A percentile compares a stretch with the other conserved stretches of the same genome.
Evolutionary conservation across 345 rosid species (phyloP).

Genomic region (Syzygium aromaticum): DNA sequence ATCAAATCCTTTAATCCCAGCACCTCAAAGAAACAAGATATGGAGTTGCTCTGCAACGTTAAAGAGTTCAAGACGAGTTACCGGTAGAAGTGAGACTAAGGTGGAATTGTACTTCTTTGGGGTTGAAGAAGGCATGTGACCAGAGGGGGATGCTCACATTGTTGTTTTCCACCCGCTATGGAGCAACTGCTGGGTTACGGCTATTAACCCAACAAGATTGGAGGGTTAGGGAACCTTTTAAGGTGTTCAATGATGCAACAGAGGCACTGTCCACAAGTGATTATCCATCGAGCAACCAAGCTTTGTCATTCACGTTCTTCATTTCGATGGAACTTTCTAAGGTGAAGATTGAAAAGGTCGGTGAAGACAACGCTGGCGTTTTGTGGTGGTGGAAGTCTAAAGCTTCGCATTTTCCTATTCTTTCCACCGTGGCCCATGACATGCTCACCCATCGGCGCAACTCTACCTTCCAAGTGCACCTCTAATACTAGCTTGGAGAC

Average conservation of each 20-base stretch:
- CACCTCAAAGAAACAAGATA: neutral
- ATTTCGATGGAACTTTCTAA: neutral
- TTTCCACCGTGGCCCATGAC: too few relatives aligned
- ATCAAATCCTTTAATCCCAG: neutral
- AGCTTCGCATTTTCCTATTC: too few relatives aligned
- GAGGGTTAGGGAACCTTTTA: neutral
- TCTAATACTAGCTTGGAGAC: neutral
- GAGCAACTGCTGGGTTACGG: neutral
- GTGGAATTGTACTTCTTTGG: neutral
- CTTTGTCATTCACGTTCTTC: neutral
- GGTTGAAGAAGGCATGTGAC: neutral
- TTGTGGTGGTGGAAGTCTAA: too few relatives aligned
- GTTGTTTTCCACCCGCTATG: neutral
- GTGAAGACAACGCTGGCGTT: too few relatives aligned
- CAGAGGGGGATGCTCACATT: neutral
- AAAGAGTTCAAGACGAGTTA: neutral
- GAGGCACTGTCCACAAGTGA: neutral
- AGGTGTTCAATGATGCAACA: neutral
- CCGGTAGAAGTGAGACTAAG: neutral
- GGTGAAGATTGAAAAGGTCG: too few relatives aligned
- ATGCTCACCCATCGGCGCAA: too few relatives aligned
- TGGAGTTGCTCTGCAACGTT: neutral
- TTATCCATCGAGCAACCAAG: neutral
- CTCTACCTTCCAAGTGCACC: too few relatives aligned
- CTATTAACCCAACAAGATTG: neutral